These are phyloP conservation scores for Phoma sp. DNA, from an alignment of 2,329 filamentous ascomycete species.

Conservation along the genomic window DNA sequence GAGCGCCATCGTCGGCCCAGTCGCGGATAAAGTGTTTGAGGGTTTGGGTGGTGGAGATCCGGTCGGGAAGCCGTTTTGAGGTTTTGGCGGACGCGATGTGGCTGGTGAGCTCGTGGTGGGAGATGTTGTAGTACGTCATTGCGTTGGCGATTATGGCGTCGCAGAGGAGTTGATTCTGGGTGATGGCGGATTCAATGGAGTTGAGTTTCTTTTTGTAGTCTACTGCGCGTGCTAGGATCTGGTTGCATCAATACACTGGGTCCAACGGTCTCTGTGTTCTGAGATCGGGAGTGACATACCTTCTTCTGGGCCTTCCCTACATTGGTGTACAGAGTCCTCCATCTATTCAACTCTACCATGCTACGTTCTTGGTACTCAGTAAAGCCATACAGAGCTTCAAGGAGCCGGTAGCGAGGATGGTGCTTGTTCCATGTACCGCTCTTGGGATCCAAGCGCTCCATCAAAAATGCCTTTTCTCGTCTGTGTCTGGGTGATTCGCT, in stretches of 20 bases:
- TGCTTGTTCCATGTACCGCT: conserved; percentile 25
- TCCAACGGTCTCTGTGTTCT: too few relatives aligned
- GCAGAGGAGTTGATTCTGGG: conserved; percentile 55
- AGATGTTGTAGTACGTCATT: conserved; percentile 56
- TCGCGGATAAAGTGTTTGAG: conserved; percentile 65
- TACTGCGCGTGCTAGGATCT: conserved; percentile 29
- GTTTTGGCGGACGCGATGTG: conserved; percentile 51
- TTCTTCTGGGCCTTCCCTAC: conserved; percentile 33
- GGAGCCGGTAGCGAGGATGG: conserved; percentile 29
- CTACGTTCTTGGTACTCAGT: conserved; percentile 26
- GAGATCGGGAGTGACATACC: conserved; percentile 1
- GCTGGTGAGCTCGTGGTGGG: conserved; percentile 52
- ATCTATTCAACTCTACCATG: conserved; percentile 29
- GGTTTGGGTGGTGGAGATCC: conserved; percentile 58
- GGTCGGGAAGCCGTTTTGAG: conserved; percentile 49
- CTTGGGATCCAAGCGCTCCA: conserved; percentile 26
- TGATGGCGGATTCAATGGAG: conserved; percentile 52
- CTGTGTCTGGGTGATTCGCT: conserved; percentile 21
- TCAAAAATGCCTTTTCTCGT: conserved; percentile 27
- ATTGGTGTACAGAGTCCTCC: conserved; percentile 31
- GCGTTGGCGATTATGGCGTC: conserved; percentile 54
- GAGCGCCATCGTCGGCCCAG: conserved; percentile 58
- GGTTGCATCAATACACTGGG: neutral
- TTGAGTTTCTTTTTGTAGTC: conserved; percentile 52
- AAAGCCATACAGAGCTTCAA: conserved; percentile 29